Base-by-base conservation (phyloP, 192 early-diverging fungal species). In the Spizellomyces sp. region DNA sequence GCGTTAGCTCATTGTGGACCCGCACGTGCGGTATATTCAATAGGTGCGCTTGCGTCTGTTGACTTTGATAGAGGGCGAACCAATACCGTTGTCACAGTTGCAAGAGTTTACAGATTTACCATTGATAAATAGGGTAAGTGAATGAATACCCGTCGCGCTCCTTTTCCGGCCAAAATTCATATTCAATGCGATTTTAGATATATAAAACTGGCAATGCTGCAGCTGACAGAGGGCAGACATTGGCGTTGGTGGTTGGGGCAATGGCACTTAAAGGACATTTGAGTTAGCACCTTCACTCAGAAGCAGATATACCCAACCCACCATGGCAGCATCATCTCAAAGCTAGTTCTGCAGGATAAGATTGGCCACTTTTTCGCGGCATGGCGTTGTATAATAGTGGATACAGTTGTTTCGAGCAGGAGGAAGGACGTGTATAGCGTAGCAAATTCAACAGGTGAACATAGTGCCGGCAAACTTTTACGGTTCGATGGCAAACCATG, bases 191-290 rank as follows among this genome's bases (percentile, higher is more conserved):
- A 14, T 64, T 5, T 8, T 56, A 76, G 69, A 71, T 65, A 9
- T 70, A 64, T 43, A 76, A 76, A 54, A 19, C 48, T 9, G 60
- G 50, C 19, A 71, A 45, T 58, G 46, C 15, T 19, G 17, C n/a
- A 17, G 14, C 19, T 9, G 58, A 60, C 21, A 48, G 14, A 27
- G 58, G 21, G 9, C 42, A 67, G 44, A 21, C 48, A 9, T 54
- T 72, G 12, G 48, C 69, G 22, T 47, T 78, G 10, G 68, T 78
- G 9, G 63, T 75, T 10, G 71, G 77, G 8, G 47, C 77, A 6
- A 78, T 78, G 71, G 77, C 77, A 4, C 43, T 78, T 15, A 78
- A 78, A 43, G 75, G 75, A n/a, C 36, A 73, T 41, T 46, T 36
- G 27, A 36, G 27, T 36, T 36, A 36, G 27, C 27, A 36, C 27